Evolutionary conservation across 768 basidiomycete species (phyloP).

Genomic region (Hortiboletus campestris): DNA sequence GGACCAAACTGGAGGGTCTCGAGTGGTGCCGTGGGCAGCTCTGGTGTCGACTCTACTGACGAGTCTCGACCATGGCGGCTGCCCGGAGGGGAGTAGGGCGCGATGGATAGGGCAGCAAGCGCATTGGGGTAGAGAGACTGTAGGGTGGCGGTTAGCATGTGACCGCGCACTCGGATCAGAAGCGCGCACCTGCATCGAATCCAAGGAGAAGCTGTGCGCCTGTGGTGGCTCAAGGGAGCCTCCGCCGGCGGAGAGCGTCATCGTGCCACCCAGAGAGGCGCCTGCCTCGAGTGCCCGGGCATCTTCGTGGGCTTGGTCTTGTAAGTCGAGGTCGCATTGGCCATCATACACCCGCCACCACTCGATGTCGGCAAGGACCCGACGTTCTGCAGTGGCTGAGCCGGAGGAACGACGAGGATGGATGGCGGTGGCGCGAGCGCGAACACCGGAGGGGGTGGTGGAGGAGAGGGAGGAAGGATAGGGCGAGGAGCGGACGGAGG

Average conservation of each 20-base stretch:
- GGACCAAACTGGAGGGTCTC: conserved; percentile 40
- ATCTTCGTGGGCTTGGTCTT: conserved; percentile 30
- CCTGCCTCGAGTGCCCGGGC: conserved; percentile 1
- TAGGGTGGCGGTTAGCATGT: conserved; percentile 24
- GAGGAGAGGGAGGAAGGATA: conserved; percentile 50
- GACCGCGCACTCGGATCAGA: background rate
- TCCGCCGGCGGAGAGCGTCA: conserved; percentile 37
- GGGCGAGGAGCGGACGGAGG: conserved; percentile 66
- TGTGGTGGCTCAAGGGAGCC: conserved; percentile 39
- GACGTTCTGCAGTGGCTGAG: conserved; percentile 60
- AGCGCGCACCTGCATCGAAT: conserved; percentile 27
- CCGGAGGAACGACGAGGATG: conserved; percentile 60
- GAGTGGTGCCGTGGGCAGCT: conserved; percentile 38
- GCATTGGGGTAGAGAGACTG: conserved; percentile 38
- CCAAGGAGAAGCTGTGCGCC: conserved; percentile 22
- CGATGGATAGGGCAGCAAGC: conserved; percentile 56
- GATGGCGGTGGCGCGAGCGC: conserved; percentile 37
- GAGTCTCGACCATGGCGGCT: conserved; percentile 43
- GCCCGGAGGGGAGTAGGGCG: conserved; percentile 50
- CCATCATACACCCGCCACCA: conserved; percentile 83
- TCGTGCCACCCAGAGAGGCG: conserved; percentile 23
- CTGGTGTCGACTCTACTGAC: conserved; percentile 57
- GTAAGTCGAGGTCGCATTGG: conserved; percentile 44
- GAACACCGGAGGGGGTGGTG: conserved; percentile 32
- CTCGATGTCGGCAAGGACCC: conserved; percentile 83